Evolutionary conservation across 495 filamentous ascomycete species (phyloP).

Genomic region (Pseudomonodictys pantanalensis): DNA sequence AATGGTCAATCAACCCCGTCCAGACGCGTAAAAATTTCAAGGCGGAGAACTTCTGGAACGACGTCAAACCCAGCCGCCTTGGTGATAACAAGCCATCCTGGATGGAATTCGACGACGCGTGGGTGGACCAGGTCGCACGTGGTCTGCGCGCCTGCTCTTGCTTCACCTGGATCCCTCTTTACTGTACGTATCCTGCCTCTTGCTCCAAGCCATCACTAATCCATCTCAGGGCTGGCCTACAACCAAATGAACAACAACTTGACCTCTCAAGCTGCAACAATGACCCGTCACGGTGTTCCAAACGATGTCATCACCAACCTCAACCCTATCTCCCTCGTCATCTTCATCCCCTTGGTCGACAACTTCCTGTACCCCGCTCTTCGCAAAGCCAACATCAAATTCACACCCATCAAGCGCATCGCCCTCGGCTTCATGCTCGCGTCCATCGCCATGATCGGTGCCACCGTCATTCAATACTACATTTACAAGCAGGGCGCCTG

Average conservation of each 20-base stretch:
- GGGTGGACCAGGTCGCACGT: constrained; percentile 69
- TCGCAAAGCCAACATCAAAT: constrained; percentile 59
- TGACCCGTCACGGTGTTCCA: constrained; percentile 68
- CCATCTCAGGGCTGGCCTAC: constrained; percentile 47
- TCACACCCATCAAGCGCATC: constrained; percentile 74
- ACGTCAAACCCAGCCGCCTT: constrained; percentile 56
- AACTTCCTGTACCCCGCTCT: constrained; percentile 65
- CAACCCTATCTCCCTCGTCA: constrained; percentile 71
- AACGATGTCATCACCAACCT: constrained; percentile 81
- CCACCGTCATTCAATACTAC: constrained; percentile 31
- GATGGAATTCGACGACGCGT: constrained; percentile 63
- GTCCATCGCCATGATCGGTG: constrained; percentile 34
- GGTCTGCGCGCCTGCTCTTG: constrained; percentile 68
- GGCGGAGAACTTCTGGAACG: constrained; percentile 59
- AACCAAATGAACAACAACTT: constrained; percentile 63
- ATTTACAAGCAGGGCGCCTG: constrained; percentile 33
- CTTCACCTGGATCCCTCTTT: constrained; percentile 65
- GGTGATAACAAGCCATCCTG: constrained; percentile 41
- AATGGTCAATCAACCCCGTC: constrained; percentile 55
- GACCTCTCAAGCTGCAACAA: constrained; percentile 69
- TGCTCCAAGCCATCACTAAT: too few relatives aligned
- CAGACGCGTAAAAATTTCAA: constrained; percentile 54
- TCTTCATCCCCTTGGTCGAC: constrained; percentile 76
- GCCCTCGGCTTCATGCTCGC: constrained; percentile 54
- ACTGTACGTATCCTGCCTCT: too few relatives aligned